These are phyloP conservation scores for Capronia coronata DNA, from an alignment of 2,329 filamentous ascomycete species.

Conservation along the genomic window DNA sequence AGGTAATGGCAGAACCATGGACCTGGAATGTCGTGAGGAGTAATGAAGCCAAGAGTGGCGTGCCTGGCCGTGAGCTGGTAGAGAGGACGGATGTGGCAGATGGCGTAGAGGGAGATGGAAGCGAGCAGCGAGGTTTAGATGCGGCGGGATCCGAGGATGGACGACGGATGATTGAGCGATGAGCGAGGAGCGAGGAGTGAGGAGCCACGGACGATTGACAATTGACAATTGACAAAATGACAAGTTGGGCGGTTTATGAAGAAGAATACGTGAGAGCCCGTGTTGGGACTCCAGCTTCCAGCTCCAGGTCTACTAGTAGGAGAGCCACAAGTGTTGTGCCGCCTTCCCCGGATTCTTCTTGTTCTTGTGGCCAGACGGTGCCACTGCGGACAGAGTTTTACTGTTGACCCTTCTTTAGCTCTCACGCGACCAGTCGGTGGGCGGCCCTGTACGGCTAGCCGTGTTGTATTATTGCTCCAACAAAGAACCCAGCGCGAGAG, in stretches of 20 bases:
- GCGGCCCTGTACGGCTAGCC: not conserved
- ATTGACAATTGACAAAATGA: not conserved
- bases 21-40: not conserved
- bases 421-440: slow-evolving; percentile 9
- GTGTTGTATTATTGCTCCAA: not conserved
- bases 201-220: too few relatives aligned
- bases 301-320: slow-evolving; percentile 1
- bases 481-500: not conserved
- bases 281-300: not conserved
- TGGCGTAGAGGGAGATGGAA: not conserved
- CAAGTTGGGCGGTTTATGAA: slow-evolving; percentile 1
- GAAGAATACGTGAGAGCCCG: not conserved
- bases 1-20: not conserved
- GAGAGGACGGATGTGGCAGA: slow-evolving; percentile 1
- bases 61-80: not conserved
- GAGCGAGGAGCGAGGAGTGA: too few relatives aligned
- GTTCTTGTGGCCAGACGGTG: too few relatives aligned
- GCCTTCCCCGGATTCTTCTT: slow-evolving; percentile 17
- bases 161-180: not conserved
- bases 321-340: slow-evolving; percentile 6
- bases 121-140: slow-evolving; percentile 2
- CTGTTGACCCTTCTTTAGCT: slow-evolving; percentile 9
- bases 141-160: slow-evolving; percentile 17
- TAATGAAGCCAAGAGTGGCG: not conserved
- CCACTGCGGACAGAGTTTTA: slow-evolving; percentile 1